A percentile compares a stretch with the other conserved stretches of the same genome.
Evolutionary conservation across 176 grass and related monocot species (phyloP).

Genomic region (Oryza coarctata): DNA sequence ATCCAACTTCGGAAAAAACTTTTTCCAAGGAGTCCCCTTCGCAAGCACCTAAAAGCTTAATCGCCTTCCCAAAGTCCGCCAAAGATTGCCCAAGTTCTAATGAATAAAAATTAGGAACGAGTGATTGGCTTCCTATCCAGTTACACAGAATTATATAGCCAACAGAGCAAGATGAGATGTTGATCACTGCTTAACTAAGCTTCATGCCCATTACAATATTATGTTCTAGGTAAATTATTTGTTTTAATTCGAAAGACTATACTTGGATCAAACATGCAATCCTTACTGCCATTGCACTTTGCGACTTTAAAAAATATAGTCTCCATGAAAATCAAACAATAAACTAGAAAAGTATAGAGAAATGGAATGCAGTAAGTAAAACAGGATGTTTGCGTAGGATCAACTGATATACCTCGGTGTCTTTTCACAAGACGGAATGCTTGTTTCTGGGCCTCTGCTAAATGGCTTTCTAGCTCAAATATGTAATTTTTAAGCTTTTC

Average conservation of each 20-base stretch:
- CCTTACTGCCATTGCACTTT: neutral
- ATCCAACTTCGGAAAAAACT: slow-evolving; percentile 92
- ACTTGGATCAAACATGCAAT: neutral
- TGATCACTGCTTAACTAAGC: neutral
- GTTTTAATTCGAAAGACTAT: neutral
- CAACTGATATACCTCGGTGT: slow-evolving; percentile 69
- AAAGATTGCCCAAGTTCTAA: slow-evolving; percentile 93
- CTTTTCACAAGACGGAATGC: slow-evolving; percentile 98
- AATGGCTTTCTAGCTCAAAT: slow-evolving; percentile 92
- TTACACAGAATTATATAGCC: slow-evolving; percentile 28
- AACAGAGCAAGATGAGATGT: slow-evolving; percentile 10
- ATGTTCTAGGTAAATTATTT: neutral
- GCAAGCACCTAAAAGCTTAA: slow-evolving; percentile 90
- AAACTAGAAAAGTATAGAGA: neutral
- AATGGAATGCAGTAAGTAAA: neutral
- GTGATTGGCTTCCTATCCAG: slow-evolving; percentile 25
- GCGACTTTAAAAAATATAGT: neutral
- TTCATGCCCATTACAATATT: slow-evolving; percentile 13
- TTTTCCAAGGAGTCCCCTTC: slow-evolving; percentile 92
- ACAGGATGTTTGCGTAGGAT: neutral
- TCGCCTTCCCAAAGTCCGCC: slow-evolving; percentile 88
- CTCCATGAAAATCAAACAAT: slow-evolving; percentile 2
- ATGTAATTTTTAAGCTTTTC: slow-evolving; percentile 97
- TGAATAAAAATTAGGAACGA: slow-evolving; percentile 20
- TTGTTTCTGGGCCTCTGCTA: slow-evolving; percentile 95